Conservation (phyloP, 1,284 basidiomycete genomes). For the Pascua sp. region DNA sequence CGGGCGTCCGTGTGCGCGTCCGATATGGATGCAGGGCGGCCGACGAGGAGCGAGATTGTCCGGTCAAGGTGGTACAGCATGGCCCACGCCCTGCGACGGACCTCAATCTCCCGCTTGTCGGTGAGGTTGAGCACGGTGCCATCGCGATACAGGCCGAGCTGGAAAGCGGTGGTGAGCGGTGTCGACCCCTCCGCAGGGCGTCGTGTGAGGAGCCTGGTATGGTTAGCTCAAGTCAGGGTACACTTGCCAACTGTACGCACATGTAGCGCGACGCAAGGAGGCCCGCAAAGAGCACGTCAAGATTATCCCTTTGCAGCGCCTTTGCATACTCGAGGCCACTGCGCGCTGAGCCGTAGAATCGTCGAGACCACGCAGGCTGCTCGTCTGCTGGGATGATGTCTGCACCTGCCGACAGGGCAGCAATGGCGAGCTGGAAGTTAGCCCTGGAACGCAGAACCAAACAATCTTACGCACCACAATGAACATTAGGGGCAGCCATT, state of each 20-base stretch:
- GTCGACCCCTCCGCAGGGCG: constrained; percentile 51
- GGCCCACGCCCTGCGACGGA: constrained; percentile 50
- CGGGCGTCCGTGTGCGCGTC: constrained; percentile 51
- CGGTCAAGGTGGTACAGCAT: constrained; percentile 50
- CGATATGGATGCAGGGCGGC: constrained; percentile 49
- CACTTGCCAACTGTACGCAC: constrained; percentile 23
- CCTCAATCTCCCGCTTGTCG: constrained; percentile 50
- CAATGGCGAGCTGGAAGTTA: constrained; percentile 46
- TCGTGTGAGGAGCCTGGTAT: constrained; percentile 44
- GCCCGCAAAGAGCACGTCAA: constrained; percentile 50
- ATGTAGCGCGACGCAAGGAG: constrained; percentile 51
- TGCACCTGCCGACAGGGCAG: constrained; percentile 46
- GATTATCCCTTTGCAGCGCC: constrained; percentile 50
- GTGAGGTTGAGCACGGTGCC: constrained; percentile 49
- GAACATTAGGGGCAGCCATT: constrained; percentile 51
- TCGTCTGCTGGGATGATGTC: constrained; percentile 46
- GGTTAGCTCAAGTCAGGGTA: constrained; percentile 2
- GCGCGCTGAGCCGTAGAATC: constrained; percentile 49
- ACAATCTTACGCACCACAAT: constrained; percentile 43
- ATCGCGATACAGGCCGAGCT: constrained; percentile 51
- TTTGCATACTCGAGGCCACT: constrained; percentile 50
- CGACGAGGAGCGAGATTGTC: constrained; percentile 50
- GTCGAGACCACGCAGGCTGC: constrained; percentile 45
- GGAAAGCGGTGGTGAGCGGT: constrained; percentile 50
- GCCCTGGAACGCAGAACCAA: not conserved